Conservation (phyloP, 441 rosid genomes). For the Breynia disticha region DNA sequence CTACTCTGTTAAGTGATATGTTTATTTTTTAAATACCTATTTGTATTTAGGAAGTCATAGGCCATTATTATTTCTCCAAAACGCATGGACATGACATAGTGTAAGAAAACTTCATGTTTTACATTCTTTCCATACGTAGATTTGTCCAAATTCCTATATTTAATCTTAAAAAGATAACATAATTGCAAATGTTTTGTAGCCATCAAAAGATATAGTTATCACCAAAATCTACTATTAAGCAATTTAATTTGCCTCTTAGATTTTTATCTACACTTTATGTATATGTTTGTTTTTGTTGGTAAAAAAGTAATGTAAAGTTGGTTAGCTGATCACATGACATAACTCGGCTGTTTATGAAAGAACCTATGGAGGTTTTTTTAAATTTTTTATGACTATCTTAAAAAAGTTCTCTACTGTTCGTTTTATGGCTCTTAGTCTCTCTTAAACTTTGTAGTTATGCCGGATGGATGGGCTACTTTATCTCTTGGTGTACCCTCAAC, state of each 20-base stretch:
- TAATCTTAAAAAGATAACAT: background rate
- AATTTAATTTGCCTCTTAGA: background rate
- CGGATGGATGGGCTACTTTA: constrained; percentile 92
- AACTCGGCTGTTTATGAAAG: too few species aligned
- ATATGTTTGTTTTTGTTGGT: too few species aligned
- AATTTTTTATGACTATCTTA: background rate
- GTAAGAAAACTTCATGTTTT: too few species aligned
- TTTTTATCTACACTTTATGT: background rate
- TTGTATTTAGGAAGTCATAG: too few species aligned
- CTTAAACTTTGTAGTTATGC: constrained; percentile 31
- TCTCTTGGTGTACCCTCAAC: constrained; percentile 89
- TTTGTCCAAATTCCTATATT: background rate
- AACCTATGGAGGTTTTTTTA: too few species aligned
- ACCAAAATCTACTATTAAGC: background rate
- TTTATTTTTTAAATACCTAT: too few species aligned
- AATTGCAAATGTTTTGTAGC: background rate
- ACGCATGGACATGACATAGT: too few species aligned
- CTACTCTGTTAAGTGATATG: too few species aligned
- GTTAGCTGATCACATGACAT: too few species aligned
- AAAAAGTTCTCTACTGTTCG: background rate
- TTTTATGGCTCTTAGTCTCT: background rate
- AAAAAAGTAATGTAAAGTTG: too few species aligned
- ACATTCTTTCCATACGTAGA: background rate
- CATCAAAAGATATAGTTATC: background rate
- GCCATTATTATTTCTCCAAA: too few species aligned